A percentile compares a stretch with the other conserved stretches of the same genome.
phyloP scores from a whole-genome alignment of 179 eudicot species.

The Pouteria campechiana region DNA sequence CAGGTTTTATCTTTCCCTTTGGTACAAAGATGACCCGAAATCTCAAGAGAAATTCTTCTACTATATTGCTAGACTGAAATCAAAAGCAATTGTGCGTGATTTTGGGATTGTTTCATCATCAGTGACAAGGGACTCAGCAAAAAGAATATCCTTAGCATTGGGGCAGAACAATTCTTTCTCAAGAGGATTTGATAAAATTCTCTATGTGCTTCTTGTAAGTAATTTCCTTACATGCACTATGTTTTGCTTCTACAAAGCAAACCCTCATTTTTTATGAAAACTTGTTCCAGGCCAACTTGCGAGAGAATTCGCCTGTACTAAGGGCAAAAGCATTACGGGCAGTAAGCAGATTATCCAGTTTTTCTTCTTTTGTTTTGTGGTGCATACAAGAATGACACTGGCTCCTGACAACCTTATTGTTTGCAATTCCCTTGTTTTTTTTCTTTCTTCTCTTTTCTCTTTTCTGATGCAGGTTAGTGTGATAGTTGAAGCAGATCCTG shows the following conservation, averaged over 20 bases:
- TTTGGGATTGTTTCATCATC: slow-evolving; percentile 48
- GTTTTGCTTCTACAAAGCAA: neutral
- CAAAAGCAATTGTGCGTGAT: slow-evolving; percentile 65
- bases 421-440: neutral
- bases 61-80: slow-evolving; percentile 66
- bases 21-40: slow-evolving; percentile 89
- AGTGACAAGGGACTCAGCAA: slow-evolving; percentile 62
- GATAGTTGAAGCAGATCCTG: slow-evolving; percentile 99
- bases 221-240: neutral
- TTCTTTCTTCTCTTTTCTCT: slow-evolving; percentile 5
- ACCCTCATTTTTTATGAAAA: neutral
- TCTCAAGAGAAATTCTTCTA: slow-evolving; percentile 40
- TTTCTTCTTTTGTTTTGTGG: neutral
- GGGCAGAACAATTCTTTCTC: slow-evolving; percentile 86
- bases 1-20: slow-evolving; percentile 94
- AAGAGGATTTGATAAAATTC: slow-evolving; percentile 96
- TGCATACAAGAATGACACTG: neutral
- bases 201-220: slow-evolving; percentile 85
- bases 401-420: neutral
- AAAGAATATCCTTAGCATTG: slow-evolving; percentile 61
- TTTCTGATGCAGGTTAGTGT: slow-evolving; percentile 68
- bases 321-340: slow-evolving; percentile 97
- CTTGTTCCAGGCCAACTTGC: slow-evolving; percentile 66
- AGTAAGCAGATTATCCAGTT: slow-evolving; percentile 28
- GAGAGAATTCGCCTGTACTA: slow-evolving; percentile 92